Percentiles rank a stretch among this genome's conserved stretches.
Evolutionary conservation across 805 yeast genomes (phyloP).

Genomic region (Suhomyces faveliae): DNA sequence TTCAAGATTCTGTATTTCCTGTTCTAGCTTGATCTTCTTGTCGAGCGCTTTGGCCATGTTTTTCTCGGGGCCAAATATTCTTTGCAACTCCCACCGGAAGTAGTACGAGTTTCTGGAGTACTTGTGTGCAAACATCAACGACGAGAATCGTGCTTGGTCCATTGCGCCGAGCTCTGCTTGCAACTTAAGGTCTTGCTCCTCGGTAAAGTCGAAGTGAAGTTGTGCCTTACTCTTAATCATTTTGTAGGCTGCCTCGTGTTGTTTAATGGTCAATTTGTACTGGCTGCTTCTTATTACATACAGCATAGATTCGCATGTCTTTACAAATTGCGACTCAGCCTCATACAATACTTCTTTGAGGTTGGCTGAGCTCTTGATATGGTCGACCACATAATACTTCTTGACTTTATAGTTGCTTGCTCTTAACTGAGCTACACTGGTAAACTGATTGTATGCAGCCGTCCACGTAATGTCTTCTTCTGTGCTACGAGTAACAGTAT

Average conservation of each 20-base stretch:
- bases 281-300: background rate
- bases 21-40: background rate
- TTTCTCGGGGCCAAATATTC: slow-evolving; percentile 25
- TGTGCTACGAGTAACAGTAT: background rate
- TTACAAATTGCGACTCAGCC: slow-evolving; percentile 15
- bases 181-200: slow-evolving; percentile 11
- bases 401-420: slow-evolving; percentile 19
- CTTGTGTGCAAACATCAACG: slow-evolving; percentile 29
- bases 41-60: slow-evolving; percentile 7
- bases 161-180: slow-evolving; percentile 11
- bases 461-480: slow-evolving; percentile 7
- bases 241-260: slow-evolving; percentile 9
- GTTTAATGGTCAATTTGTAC: slow-evolving; percentile 14
- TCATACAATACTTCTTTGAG: slow-evolving; percentile 17
- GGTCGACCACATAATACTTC: background rate
- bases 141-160: slow-evolving; percentile 16
- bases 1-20: background rate
- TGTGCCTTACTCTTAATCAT: slow-evolving; percentile 12
- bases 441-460: slow-evolving; percentile 12
- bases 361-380: slow-evolving; percentile 2
- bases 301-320: background rate
- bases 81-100: slow-evolving; percentile 32
- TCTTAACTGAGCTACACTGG: slow-evolving; percentile 13
- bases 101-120: slow-evolving; percentile 25
- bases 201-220: slow-evolving; percentile 6